Conservation (phyloP, 208 protist genomes). For the Trypanosoma rangeli region DNA sequence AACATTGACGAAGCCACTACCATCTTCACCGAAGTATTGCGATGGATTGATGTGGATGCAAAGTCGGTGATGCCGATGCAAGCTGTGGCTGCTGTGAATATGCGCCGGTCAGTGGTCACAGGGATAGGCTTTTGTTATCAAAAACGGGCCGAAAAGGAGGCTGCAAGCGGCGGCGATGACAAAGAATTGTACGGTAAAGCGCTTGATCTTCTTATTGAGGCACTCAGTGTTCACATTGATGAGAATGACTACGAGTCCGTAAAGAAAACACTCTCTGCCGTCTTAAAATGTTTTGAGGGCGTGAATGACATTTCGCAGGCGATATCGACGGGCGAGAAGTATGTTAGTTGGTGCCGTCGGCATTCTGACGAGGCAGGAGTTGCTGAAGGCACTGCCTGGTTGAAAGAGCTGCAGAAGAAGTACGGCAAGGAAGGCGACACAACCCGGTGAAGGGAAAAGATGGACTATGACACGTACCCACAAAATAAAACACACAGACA, state of each 20-base stretch:
- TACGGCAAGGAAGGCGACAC: background rate
- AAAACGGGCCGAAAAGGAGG: slow-evolving; percentile 34
- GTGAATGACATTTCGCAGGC: slow-evolving; percentile 79
- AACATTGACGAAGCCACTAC: slow-evolving; percentile 50
- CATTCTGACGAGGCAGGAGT: slow-evolving; percentile 71
- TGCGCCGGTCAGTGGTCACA: slow-evolving; percentile 74
- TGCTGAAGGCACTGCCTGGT: slow-evolving; percentile 54
- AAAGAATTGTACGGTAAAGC: slow-evolving; percentile 71
- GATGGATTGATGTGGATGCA: slow-evolving; percentile 86
- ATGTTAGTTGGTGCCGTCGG: slow-evolving; percentile 84
- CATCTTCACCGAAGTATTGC: slow-evolving; percentile 67
- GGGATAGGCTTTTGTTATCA: slow-evolving; percentile 63
- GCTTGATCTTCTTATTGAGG: slow-evolving; percentile 85
- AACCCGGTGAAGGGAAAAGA: background rate
- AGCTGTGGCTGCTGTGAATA: slow-evolving; percentile 82
- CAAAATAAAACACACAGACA: too few relatives aligned
- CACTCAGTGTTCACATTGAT: slow-evolving; percentile 83
- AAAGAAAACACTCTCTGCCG: slow-evolving; percentile 67
- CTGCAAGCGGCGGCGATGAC: slow-evolving; percentile 42
- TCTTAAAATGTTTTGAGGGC: slow-evolving; percentile 84
- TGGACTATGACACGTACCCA: background rate
- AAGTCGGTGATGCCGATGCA: slow-evolving; percentile 85
- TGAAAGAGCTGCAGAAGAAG: slow-evolving; percentile 45
- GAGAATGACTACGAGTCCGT: slow-evolving; percentile 76
- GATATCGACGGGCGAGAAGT: slow-evolving; percentile 79